Evolutionary conservation across 495 filamentous ascomycete genomes (phyloP).

Genomic region (Hypoxylon trugodes): DNA sequence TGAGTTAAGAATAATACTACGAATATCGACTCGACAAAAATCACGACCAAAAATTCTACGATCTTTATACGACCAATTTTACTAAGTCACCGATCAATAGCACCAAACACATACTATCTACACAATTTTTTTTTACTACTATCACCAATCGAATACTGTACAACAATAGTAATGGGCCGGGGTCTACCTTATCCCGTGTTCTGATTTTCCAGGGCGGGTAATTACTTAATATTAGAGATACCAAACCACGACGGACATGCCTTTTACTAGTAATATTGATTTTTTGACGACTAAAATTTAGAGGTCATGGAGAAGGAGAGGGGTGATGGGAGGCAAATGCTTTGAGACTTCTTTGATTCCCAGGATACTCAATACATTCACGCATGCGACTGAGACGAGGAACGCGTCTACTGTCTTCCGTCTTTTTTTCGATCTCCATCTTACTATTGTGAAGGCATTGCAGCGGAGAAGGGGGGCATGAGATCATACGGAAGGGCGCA

Average conservation of each 20-base stretch:
- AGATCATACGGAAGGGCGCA: slow-evolving; percentile 8
- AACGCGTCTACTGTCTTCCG: slow-evolving; percentile 21
- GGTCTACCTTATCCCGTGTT: slow-evolving; percentile 15
- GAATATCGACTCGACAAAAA: slow-evolving; percentile 14
- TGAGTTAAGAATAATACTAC: slow-evolving; percentile 13
- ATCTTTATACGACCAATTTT: slow-evolving; percentile 19
- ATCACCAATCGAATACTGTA: slow-evolving; percentile 33
- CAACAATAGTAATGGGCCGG: slow-evolving; percentile 38
- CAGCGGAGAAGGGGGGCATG: slow-evolving; percentile 6
- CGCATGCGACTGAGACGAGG: slow-evolving; percentile 27
- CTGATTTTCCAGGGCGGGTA: slow-evolving; percentile 26
- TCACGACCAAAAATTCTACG: slow-evolving; percentile 16
- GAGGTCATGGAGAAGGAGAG: slow-evolving; percentile 23
- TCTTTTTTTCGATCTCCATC: slow-evolving; percentile 4
- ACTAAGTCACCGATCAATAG: slow-evolving; percentile 22
- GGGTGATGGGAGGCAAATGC: slow-evolving; percentile 17
- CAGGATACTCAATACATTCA: slow-evolving; percentile 36
- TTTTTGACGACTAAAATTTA: slow-evolving; percentile 39
- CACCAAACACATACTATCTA: slow-evolving; percentile 8
- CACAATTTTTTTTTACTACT: slow-evolving; percentile 11
- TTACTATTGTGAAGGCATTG: slow-evolving; percentile 19
- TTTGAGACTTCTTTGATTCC: slow-evolving; percentile 28
- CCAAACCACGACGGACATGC: slow-evolving; percentile 43
- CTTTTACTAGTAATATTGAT: slow-evolving; percentile 39
- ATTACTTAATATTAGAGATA: slow-evolving; percentile 48